Conservation (phyloP, 768 basidiomycete species). For the Tulasnella sp. region DNA sequence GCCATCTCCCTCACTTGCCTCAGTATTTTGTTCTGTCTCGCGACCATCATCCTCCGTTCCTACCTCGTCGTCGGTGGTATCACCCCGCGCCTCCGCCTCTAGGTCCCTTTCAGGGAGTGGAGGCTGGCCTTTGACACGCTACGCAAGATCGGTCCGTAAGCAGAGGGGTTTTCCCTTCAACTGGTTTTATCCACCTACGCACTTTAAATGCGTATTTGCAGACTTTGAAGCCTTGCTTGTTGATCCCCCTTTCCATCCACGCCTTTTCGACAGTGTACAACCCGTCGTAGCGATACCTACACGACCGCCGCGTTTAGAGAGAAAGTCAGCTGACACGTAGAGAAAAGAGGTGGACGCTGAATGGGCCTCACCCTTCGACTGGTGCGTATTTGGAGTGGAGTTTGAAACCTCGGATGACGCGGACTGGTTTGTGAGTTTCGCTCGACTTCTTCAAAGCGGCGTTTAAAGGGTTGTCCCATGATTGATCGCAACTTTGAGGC, state of each 20-base stretch:
- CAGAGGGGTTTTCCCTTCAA: too few species aligned
- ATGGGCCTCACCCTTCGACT: conserved; percentile 48
- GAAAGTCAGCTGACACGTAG: too few species aligned
- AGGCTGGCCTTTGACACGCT: conserved; percentile 51
- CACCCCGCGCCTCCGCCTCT: conserved; percentile 14
- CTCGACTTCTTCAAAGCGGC: conserved; percentile 60
- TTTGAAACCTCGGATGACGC: conserved; percentile 83
- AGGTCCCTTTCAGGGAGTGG: conserved; percentile 33
- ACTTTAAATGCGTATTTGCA: conserved; percentile 84
- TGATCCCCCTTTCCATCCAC: conserved; percentile 65
- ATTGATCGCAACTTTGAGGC: conserved; percentile 74
- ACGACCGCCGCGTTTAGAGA: not conserved
- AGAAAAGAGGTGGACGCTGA: not conserved
- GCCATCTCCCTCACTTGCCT: not conserved
- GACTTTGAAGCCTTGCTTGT: conserved; percentile 58
- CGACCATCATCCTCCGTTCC: conserved; percentile 14
- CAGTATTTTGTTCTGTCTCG: not conserved
- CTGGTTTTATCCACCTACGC: conserved; percentile 23
- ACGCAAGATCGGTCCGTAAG: not conserved
- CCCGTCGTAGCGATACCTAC: conserved; percentile 83
- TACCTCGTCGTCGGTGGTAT: conserved; percentile 22
- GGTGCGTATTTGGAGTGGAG: conserved; percentile 64
- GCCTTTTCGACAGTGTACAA: conserved; percentile 73
- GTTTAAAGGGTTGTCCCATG: conserved; percentile 65
- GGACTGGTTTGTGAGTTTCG: conserved; percentile 72